Evolutionary conservation across 805 yeast species (phyloP), one percentile per base, ranked within the genome.

Genomic region (Yarrowia porcina): DNA sequence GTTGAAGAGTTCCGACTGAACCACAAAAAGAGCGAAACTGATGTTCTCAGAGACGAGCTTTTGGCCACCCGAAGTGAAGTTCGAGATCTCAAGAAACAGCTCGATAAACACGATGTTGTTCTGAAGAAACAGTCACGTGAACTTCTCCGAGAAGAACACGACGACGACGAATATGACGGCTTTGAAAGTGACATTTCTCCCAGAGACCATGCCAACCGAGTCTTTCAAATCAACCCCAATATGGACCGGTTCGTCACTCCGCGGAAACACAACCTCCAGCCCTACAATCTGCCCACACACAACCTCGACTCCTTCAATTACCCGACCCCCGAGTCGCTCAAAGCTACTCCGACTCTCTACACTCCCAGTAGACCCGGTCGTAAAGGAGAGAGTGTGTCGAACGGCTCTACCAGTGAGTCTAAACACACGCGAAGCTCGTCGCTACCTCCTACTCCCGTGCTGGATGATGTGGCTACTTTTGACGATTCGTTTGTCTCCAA

Each of bases 271-370:
- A 44, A 44, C 50, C 10, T 44, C n/a, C 35, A 27, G 23, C 6
- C 21, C 5, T 44, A 44, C 23, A 44, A 44, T 4, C 23, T 41
- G 30, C 30, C 45, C 28, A 13, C 45, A 4, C 28, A 41, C 30
- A 41, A 41, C 30, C n/a, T 39, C 27, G 12, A 39, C 27, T 13
- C 44, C 6, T 41, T 44, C 50, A 27, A 35, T 44, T 52, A 52
- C 17, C 59, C 59, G 12, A 52, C 59, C 12, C 59, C 59, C 20
- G 59, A 52, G 42, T 52, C 59, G 4, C 33, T 52, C 32, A 35
- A 27, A 20, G 39, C 38, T 25, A 35, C 59, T 5, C 44, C 59
- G 3, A 36, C 33, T 25, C 25, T 52, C 11, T 52, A 52, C 35
- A 52, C 59, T 3, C 59, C 59, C 17, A 35, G 44, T 13, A 23